These are phyloP conservation scores for Cladophialophora bantiana DNA, from an alignment of 2,329 filamentous ascomycete genomes.

Conservation along the genomic window DNA sequence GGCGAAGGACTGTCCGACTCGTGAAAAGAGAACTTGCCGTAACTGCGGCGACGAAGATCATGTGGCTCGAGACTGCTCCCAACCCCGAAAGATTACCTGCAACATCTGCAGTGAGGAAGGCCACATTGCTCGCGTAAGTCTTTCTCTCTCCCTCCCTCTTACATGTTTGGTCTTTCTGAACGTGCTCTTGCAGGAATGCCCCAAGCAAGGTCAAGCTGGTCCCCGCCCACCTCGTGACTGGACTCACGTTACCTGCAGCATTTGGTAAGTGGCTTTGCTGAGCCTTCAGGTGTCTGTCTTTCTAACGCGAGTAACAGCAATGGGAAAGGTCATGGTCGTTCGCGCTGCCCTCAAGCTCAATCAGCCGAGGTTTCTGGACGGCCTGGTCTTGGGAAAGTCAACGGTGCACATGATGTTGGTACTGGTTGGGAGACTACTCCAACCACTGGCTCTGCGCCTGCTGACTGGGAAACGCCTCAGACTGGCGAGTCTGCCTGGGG, in stretches of 20 bases:
- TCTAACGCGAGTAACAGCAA: conserved; percentile 19
- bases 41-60: conserved; percentile 59
- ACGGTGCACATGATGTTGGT: conserved; percentile 25
- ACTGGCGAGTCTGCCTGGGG: conserved; percentile 1
- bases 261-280: conserved; percentile 26
- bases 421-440: conserved; percentile 24
- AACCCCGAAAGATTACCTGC: conserved; percentile 48
- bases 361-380: conserved; percentile 23
- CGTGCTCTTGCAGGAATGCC: conserved; percentile 24
- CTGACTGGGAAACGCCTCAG: conserved; percentile 30
- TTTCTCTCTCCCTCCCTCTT: background rate
- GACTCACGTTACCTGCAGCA: conserved; percentile 32
- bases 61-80: conserved; percentile 56
- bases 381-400: conserved; percentile 30
- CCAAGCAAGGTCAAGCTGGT: conserved; percentile 27
- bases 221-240: conserved; percentile 29
- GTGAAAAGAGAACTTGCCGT: conserved; percentile 54
- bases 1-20: conserved; percentile 46
- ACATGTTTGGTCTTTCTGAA: background rate
- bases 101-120: conserved; percentile 50
- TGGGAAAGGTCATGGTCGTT: conserved; percentile 35
- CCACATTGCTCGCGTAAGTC: conserved; percentile 24
- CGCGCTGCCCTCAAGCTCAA: conserved; percentile 28
- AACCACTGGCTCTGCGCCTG: conserved; percentile 39
- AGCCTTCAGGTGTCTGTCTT: background rate